phyloP scores from a whole-genome alignment of 306 rosid genomes.

The Abrus precatorius region DNA sequence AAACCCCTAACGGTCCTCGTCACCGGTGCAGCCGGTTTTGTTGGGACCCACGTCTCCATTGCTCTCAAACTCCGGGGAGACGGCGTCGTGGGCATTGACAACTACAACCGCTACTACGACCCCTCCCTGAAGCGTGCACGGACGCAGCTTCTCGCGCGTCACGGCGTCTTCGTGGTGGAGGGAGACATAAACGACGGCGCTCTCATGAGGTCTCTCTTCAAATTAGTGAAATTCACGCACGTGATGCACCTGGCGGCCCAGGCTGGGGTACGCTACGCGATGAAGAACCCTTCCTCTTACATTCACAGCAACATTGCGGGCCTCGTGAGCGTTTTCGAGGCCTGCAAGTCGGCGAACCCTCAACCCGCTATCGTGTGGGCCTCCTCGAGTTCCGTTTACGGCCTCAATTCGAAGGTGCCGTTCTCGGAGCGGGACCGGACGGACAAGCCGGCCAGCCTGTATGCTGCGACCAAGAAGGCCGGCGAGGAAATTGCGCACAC shows the following conservation, averaged over 20 bases:
- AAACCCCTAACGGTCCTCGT: slow-evolving; percentile 34
- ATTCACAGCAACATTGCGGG: slow-evolving; percentile 59
- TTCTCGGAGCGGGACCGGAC: slow-evolving; percentile 58
- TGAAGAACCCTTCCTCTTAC: slow-evolving; percentile 56
- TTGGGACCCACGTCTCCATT: slow-evolving; percentile 53
- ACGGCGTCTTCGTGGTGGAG: slow-evolving; percentile 50
- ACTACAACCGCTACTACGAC: slow-evolving; percentile 51
- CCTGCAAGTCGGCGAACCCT: slow-evolving; percentile 48
- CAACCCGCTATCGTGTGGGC: slow-evolving; percentile 61
- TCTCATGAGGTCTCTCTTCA: slow-evolving; percentile 40
- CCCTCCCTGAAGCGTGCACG: slow-evolving; percentile 51
- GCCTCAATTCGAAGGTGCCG: slow-evolving; percentile 52
- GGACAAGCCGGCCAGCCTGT: slow-evolving; percentile 55
- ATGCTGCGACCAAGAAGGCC: slow-evolving; percentile 59
- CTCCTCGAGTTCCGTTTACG: slow-evolving; percentile 59
- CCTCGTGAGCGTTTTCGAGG: slow-evolving; percentile 46
- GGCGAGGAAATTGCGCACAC: slow-evolving; percentile 59
- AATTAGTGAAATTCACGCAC: slow-evolving; percentile 49
- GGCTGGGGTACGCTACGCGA: slow-evolving; percentile 56
- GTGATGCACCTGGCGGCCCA: slow-evolving; percentile 63
- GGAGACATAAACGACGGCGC: slow-evolving; percentile 46
- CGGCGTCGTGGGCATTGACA: slow-evolving; percentile 57
- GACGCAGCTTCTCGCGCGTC: slow-evolving; percentile 18
- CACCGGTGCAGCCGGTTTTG: slow-evolving; percentile 60
- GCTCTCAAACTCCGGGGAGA: slow-evolving; percentile 54